phyloP scores from a whole-genome alignment of 2,329 filamentous ascomycete species.

The Talaromyces sp. region DNA sequence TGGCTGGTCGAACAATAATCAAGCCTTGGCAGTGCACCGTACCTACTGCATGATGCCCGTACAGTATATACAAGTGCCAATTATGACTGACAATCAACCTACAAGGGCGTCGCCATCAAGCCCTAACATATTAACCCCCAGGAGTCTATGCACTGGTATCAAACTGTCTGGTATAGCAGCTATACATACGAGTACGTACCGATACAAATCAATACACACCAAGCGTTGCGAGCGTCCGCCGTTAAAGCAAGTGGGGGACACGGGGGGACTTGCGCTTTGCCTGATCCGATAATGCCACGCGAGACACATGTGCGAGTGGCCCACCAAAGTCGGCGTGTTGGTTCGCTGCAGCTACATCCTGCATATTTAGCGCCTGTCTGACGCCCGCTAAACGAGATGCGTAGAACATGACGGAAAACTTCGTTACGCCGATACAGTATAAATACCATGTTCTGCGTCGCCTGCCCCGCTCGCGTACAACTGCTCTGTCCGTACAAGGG shows the following conservation, averaged over 20 bases:
- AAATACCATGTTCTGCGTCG: not conserved
- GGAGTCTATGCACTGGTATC: not conserved
- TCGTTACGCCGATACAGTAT: not conserved
- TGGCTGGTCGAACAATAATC: not conserved
- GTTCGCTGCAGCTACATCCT: not conserved
- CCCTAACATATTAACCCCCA: not conserved
- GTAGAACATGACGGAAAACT: slow-evolving; percentile 1
- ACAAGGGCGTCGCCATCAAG: not conserved
- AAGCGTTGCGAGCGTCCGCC: not conserved
- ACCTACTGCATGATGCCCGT: not conserved
- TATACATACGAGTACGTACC: not conserved
- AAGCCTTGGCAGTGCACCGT: not conserved
- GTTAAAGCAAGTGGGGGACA: not conserved
- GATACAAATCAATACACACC: not conserved
- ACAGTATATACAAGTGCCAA: not conserved
- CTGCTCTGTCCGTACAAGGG: not conserved
- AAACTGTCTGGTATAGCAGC: not conserved
- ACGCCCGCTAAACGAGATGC: not conserved
- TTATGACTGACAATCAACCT: not conserved
- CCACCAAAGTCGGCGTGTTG: not conserved
- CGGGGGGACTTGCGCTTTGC: not conserved
- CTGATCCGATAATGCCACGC: slow-evolving; percentile 17
- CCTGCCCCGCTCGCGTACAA: not conserved
- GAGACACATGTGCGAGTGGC: slow-evolving; percentile 12
- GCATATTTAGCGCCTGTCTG: not conserved